phyloP scores from a whole-genome alignment of 2,329 filamentous ascomycete species.

The Shiraia sp. region DNA sequence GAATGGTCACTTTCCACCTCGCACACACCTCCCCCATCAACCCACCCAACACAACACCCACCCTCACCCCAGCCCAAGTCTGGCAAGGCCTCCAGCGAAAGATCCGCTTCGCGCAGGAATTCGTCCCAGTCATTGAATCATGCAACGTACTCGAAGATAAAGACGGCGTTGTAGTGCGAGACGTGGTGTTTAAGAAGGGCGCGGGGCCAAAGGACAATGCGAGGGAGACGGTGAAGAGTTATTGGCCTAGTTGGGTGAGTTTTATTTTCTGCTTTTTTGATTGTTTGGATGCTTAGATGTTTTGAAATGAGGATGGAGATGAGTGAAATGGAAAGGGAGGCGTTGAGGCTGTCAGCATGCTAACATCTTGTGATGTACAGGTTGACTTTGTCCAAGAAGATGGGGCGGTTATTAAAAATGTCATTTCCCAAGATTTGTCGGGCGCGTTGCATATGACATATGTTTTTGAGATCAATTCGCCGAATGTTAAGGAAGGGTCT shows the following conservation, averaged over 20 bases:
- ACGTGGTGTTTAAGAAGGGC: constrained; percentile 47
- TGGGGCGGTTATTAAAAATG: constrained; percentile 51
- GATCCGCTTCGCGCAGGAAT: constrained; percentile 51
- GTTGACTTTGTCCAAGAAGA: constrained; percentile 52
- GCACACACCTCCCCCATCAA: constrained; percentile 53
- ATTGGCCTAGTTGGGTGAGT: constrained; percentile 47
- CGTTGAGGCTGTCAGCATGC: no score
- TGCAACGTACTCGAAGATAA: constrained; percentile 49
- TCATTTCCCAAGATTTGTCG: constrained; percentile 46
- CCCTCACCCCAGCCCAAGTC: constrained; percentile 45
- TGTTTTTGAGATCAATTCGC: constrained; percentile 49
- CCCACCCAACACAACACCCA: constrained; percentile 41
- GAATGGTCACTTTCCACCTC: constrained; percentile 47
- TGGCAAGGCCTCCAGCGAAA: constrained; percentile 54
- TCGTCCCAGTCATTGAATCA: constrained; percentile 49
- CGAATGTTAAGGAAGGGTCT: constrained; percentile 40
- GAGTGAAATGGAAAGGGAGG: not conserved
- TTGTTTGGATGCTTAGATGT: not conserved
- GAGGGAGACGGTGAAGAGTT: constrained; percentile 46
- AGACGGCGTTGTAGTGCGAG: constrained; percentile 39
- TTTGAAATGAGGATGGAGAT: not conserved
- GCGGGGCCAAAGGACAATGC: constrained; percentile 32
- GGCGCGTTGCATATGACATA: constrained; percentile 51
- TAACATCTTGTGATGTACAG: constrained; percentile 25
- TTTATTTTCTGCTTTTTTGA: constrained; percentile 1